Conservation (phyloP, 2,329 filamentous ascomycete genomes). For the Sporothrix phasma region DNA sequence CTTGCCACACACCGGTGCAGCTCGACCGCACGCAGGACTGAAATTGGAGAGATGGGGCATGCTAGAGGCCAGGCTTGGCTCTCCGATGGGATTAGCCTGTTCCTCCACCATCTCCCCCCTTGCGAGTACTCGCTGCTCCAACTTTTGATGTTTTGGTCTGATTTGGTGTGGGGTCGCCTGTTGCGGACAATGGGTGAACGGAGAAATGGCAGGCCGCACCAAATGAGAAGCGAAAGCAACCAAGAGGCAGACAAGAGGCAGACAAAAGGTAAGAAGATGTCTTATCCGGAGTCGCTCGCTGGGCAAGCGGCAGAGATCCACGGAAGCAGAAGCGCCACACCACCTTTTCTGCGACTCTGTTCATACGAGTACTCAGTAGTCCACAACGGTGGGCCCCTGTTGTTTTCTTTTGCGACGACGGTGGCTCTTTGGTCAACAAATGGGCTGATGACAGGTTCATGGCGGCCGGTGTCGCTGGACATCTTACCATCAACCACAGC, state of each 20-base stretch:
- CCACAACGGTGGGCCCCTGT: neutral
- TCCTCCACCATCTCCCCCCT: neutral
- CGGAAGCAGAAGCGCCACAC: neutral
- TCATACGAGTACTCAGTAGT: too few relatives aligned
- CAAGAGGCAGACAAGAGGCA: neutral
- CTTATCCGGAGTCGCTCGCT: neutral
- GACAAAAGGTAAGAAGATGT: too few relatives aligned
- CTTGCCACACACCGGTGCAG: neutral
- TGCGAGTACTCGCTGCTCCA: neutral
- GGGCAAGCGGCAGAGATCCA: neutral
- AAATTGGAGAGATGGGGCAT: neutral
- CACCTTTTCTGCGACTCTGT: too few relatives aligned
- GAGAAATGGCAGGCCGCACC: neutral
- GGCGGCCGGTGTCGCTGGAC: neutral
- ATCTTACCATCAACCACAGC: neutral
- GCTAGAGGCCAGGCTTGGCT: neutral
- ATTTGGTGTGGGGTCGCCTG: neutral
- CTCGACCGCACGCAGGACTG: neutral
- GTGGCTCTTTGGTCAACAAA: too few relatives aligned
- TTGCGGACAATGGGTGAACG: slow-evolving; percentile 12
- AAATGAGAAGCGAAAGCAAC: neutral
- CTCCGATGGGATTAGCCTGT: neutral
- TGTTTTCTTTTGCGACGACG: too few relatives aligned
- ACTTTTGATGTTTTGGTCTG: neutral
- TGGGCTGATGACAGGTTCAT: neutral